Base-by-base conservation (phyloP, 2,329 filamentous ascomycete genomes). In the Septoria linicola region DNA sequence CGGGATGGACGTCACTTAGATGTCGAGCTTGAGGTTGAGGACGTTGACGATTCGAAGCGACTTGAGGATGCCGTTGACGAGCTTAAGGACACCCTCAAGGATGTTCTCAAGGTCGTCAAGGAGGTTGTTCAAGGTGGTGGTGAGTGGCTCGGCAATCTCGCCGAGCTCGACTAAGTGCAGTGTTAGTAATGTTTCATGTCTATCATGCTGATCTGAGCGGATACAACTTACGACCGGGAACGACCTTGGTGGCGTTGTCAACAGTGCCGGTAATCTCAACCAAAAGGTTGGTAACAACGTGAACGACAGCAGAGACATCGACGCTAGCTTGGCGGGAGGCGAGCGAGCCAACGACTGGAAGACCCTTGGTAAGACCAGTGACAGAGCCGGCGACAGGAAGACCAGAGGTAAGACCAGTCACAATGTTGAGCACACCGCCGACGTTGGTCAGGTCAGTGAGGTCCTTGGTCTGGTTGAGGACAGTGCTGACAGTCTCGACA, bases 211-310 rank as follows among this genome's bases (percentile, higher is more conserved):
- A 21, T 36, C 0, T 13, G 13, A 21, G 13, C 19, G 5, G 13
- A 13, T n/a, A 4, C 14, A 25, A 43, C 55, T 55, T 48, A 59
- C 56, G 40, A 42, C 51, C 30, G 19, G 39, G 37, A 27, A 59
- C 44, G 23, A 51, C 35, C 36, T 40, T 44, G 31, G 43, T 41
- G 23, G 51, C 56, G 34, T 27, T 36, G 16, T 34, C 37, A 23
- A 59, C 46, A 31, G 53, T 53, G 19, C 25, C 32, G 27, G 39
- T 50, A 44, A 59, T 34, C 41, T 59, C 56, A 19, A 21, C 32
- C 19, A 59, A 17, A 27, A 59, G 21, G 14, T 35, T 16, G 21
- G 53, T 44, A 21, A 55, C 47, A 23, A 48, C 41, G 35, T 23
- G 41, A 35, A 43, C 23, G 32, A 56, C 47, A 20, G 39, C 25